phyloP scores from a whole-genome alignment of 1,284 basidiomycete species.

The Ustilago hordei region DNA sequence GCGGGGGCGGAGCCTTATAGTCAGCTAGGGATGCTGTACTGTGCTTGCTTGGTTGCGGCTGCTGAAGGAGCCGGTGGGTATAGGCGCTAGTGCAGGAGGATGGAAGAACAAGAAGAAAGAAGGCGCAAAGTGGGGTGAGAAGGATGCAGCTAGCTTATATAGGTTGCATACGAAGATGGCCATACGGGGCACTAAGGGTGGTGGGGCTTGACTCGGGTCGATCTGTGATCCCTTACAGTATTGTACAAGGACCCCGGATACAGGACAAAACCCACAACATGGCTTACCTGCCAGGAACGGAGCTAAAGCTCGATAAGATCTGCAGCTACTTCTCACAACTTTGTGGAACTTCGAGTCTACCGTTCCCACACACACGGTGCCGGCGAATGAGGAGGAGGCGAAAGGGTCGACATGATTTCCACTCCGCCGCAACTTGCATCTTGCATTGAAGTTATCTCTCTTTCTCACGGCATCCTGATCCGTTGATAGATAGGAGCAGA shows the following conservation, averaged over 20 bases:
- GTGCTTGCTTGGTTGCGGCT: slow-evolving; percentile 1
- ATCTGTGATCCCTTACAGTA: not conserved
- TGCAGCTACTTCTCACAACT: not conserved
- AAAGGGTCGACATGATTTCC: not conserved
- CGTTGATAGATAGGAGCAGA: slow-evolving; percentile 24
- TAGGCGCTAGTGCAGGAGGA: not conserved
- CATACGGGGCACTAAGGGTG: not conserved
- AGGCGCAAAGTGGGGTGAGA: not conserved
- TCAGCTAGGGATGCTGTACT: slow-evolving; percentile 8
- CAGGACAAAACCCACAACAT: not conserved
- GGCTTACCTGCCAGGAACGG: not conserved
- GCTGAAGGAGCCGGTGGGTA: not conserved
- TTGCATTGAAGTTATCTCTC: not conserved
- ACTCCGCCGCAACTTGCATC: slow-evolving; percentile 13
- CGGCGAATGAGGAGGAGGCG: not conserved
- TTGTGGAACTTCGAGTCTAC: slow-evolving; percentile 1
- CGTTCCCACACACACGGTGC: not conserved
- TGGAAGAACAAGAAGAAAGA: not conserved
- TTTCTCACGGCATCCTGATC: not conserved
- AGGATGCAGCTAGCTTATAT: slow-evolving; percentile 9
- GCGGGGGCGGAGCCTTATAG: not conserved
- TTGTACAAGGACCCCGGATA: slow-evolving; percentile 1
- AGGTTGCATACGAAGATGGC: slow-evolving; percentile 1
- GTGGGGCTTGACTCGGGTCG: not conserved
- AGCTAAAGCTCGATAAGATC: slow-evolving; percentile 6